phyloP scores from a whole-genome alignment of 164 flowering plant genomes.

The Vitis cinerea region DNA sequence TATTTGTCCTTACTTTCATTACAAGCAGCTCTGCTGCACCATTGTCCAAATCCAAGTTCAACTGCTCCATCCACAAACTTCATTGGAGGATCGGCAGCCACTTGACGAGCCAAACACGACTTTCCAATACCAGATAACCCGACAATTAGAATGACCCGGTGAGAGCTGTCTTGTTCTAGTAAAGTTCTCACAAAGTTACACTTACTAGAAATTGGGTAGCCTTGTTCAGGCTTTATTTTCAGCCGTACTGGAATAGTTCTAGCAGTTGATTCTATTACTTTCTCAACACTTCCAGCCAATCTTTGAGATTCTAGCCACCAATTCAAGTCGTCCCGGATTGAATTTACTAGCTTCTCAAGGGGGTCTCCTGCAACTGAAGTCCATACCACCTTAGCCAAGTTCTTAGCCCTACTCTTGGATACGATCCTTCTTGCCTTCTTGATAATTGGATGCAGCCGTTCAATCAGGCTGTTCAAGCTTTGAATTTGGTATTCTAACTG shows the following conservation, averaged over 20 bases:
- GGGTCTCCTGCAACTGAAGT: constrained; percentile 45
- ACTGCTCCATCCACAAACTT: constrained; percentile 44
- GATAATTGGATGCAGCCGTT: constrained; percentile 39
- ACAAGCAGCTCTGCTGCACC: constrained; percentile 51
- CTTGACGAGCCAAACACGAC: constrained; percentile 53
- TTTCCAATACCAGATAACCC: constrained; percentile 58
- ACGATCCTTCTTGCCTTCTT: constrained; percentile 37
- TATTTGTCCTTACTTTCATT: constrained; percentile 42
- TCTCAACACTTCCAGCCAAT: constrained; percentile 33
- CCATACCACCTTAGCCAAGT: constrained; percentile 43
- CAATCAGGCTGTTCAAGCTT: constrained; percentile 34
- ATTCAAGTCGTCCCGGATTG: constrained; percentile 41
- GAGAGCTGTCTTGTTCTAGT: constrained; percentile 30
- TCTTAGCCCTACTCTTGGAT: constrained; percentile 38
- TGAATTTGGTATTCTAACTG: constrained; percentile 37
- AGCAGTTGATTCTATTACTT: constrained; percentile 38
- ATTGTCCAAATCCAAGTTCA: constrained; percentile 52
- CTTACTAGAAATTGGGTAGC: constrained; percentile 43
- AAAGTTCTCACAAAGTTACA: constrained; percentile 32
- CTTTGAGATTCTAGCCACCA: constrained; percentile 57
- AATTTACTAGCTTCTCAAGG: constrained; percentile 27
- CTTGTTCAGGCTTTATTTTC: constrained; percentile 36
- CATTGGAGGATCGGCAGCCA: constrained; percentile 46
- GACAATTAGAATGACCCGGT: constrained; percentile 40
- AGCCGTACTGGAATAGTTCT: constrained; percentile 19